Evolutionary conservation across 257 asterid species (phyloP), one percentile per base, ranked within the genome.

Genomic region (Verbascum thapsus): DNA sequence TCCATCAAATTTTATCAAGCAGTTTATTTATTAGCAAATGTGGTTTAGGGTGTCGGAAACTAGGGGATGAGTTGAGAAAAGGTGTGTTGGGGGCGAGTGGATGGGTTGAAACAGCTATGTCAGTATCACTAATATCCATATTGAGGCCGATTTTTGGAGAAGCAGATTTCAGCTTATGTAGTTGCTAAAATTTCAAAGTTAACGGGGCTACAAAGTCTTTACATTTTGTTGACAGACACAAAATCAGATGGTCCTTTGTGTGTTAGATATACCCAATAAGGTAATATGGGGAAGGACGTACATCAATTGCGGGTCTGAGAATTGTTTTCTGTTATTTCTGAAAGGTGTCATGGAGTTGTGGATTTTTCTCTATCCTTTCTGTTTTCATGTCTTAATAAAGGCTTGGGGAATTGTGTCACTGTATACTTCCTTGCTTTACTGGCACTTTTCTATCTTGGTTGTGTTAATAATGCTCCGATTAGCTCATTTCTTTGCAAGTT

Each of bases 31-130:
- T 23, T 47, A 7, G 42, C n/a, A 37, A 0, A 41, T 48, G 32
- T 71, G 51, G 42, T 50, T 50, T 5, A 20, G 23, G 70, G 16
- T 5, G 54, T 43, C 44, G 53, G 69, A 38, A 53, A 20, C 42
- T 18, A 9, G 52, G 41, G 22, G 17, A 56, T 56, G 18, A 42
- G 15, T 34, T 11, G 59, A 49, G 16, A 63, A 35, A 22, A 52
- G 38, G 19, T 43, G 51, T 19, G 2, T 17, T 1, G 44, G 61
- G 32, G 12, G 3, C 32, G 2, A 26, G 8, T 7, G 19, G 37
- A 15, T 2, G 42, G 35, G 9, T 34, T 6, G 11, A 18, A 48
- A 16, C 8, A 19, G 34, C 8, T 49, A 20, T 30, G n/a, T 34
- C 35, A 50, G 19, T 20, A 44, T 19, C 11, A 15, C 39, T 8